A percentile compares a stretch with the other conserved stretches of the same genome.
These are phyloP conservation scores for Lycium ferocissimum DNA, from an alignment of 257 asterid genomes.

Conservation along the genomic window DNA sequence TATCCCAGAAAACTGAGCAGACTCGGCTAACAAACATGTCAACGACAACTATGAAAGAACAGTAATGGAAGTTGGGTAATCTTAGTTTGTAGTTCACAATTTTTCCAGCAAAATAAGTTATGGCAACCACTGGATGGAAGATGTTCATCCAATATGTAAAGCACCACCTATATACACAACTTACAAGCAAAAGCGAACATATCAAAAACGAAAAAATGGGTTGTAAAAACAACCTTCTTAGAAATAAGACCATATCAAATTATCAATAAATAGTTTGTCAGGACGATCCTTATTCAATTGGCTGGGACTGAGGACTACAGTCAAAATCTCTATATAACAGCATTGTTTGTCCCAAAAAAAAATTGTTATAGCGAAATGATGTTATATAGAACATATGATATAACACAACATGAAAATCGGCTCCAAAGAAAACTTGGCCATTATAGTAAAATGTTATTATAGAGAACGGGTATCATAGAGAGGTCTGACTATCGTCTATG, in stretches of 20 bases:
- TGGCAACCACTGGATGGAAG: not conserved
- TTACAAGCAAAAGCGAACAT: not conserved
- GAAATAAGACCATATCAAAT: not conserved
- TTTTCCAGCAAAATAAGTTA: not conserved
- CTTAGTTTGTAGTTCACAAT: not conserved
- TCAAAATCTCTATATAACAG: too few relatives aligned
- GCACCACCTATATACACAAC: not conserved
- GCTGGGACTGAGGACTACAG: constrained; percentile 39
- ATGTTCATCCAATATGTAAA: not conserved
- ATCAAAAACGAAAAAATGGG: not conserved
- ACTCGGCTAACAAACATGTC: constrained; percentile 9
- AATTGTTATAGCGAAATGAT: too few relatives aligned
- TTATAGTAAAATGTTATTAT: too few relatives aligned
- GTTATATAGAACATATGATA: too few relatives aligned
- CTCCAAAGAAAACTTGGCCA: too few relatives aligned
- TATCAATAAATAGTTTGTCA: not conserved
- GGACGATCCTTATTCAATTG: constrained; percentile 39
- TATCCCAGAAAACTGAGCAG: constrained; percentile 7
- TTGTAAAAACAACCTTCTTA: not conserved
- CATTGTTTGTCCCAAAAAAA: too few relatives aligned
- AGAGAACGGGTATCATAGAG: too few relatives aligned
- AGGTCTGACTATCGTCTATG: not conserved
- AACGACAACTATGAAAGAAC: not conserved
- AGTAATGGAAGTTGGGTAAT: not conserved
- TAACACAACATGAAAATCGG: too few relatives aligned